Conservation (phyloP, 2,329 filamentous ascomycete species). For the Fusarium floridanum region DNA sequence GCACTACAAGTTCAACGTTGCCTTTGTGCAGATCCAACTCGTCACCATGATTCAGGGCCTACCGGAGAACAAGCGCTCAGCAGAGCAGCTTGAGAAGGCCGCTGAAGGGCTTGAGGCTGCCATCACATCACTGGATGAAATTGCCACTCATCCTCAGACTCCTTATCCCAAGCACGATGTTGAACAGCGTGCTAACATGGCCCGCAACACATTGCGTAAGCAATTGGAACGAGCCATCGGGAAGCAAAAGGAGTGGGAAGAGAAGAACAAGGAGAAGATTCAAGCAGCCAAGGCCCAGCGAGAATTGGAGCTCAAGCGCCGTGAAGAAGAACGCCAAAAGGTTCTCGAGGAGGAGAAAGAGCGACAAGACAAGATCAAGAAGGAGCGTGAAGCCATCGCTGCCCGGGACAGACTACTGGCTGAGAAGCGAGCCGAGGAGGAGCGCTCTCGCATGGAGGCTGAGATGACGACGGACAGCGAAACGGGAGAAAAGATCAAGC, state of each 20-base stretch:
- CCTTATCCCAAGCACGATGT: constrained; percentile 93
- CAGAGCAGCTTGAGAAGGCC: constrained; percentile 85
- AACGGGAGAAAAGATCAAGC: constrained; percentile 83
- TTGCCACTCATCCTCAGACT: constrained; percentile 73
- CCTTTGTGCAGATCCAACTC: constrained; percentile 96
- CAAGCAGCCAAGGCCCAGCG: constrained; percentile 83
- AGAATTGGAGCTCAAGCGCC: constrained; percentile 81
- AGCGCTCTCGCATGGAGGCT: constrained; percentile 64
- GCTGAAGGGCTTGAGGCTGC: constrained; percentile 85
- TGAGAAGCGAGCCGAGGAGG: constrained; percentile 66
- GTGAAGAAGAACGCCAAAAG: constrained; percentile 81
- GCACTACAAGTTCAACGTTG: constrained; percentile 97
- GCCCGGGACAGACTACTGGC: constrained; percentile 81
- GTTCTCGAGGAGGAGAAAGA: constrained; percentile 78
- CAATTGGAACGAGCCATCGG: constrained; percentile 89
- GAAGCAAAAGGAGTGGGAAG: constrained; percentile 90
- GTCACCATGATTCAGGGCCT: constrained; percentile 83
- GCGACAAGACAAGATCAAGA: constrained; percentile 83
- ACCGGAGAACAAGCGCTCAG: constrained; percentile 80
- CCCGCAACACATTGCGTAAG: constrained; percentile 91
- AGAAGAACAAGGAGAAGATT: constrained; percentile 90
- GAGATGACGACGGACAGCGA: constrained; percentile 86
- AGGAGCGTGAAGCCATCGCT: constrained; percentile 85
- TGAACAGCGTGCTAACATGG: constrained; percentile 97
- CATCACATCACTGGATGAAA: constrained; percentile 78